These are phyloP conservation scores for Candida ficus DNA, from an alignment of 805 yeast species.

Conservation along the genomic window DNA sequence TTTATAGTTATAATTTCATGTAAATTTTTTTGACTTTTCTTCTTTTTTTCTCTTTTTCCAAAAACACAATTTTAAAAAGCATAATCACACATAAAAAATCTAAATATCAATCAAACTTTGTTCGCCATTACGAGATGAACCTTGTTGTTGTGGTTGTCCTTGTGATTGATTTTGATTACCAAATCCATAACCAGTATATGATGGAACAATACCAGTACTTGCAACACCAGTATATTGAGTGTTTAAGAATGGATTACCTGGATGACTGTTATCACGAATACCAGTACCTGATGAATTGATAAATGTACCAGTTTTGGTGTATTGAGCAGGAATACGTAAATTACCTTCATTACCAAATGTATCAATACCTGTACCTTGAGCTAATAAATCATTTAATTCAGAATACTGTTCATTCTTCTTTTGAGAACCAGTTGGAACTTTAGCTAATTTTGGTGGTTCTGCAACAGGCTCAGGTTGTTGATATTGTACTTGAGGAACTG, in stretches of 20 bases:
- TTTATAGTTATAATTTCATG: no score
- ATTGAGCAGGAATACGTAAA: conserved; percentile 86
- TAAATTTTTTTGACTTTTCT: no score
- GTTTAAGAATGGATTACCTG: conserved; percentile 40
- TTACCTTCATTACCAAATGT: conserved; percentile 89
- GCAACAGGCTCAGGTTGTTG: conserved; percentile 16
- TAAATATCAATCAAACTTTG: conserved; percentile 27
- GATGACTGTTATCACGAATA: conserved; percentile 26
- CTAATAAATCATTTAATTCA: conserved; percentile 72
- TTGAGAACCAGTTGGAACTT: conserved; percentile 48
- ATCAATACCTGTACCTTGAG: conserved; percentile 87
- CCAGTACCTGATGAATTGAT: conserved; percentile 90
- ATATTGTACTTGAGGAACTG: conserved; percentile 9
- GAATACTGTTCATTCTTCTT: conserved; percentile 53
- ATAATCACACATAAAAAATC: not conserved
- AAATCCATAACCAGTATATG: conserved; percentile 91
- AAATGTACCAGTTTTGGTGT: conserved; percentile 75
- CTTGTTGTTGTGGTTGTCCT: conserved; percentile 18
- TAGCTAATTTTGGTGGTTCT: conserved; percentile 32
- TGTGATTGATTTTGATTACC: conserved; percentile 57
- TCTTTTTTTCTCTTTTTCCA: no score
- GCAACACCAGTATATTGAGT: conserved; percentile 74
- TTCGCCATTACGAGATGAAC: conserved; percentile 15
- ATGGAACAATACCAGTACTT: conserved; percentile 62
- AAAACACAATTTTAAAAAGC: not conserved